phyloP scores from a whole-genome alignment of 495 filamentous ascomycete species.

The Xylaria intraflava region DNA sequence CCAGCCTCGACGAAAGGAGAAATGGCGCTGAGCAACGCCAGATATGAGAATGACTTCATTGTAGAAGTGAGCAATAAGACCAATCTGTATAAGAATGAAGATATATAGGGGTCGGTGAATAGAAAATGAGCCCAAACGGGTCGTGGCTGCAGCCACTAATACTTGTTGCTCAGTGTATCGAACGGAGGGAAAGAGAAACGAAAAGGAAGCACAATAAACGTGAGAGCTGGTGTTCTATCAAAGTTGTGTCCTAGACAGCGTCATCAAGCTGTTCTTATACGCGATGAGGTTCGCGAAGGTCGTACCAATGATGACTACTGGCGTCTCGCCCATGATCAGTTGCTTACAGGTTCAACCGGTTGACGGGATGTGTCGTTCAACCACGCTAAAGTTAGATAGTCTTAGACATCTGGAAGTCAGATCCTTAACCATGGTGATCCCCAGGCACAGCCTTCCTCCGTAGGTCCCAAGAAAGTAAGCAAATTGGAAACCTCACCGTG shows the following conservation, averaged over 20 bases:
- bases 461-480: too few species aligned
- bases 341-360: slow-evolving; percentile 6
- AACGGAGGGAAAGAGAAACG: background rate
- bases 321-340: slow-evolving; percentile 7
- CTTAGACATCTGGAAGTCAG: background rate
- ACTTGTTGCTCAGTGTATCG: background rate
- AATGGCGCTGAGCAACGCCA: slow-evolving; percentile 14
- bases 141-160: background rate
- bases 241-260: background rate
- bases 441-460: too few species aligned
- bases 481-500: too few species aligned
- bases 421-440: background rate
- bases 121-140: slow-evolving; percentile 3
- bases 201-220: slow-evolving; percentile 6
- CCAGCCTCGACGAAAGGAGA: slow-evolving; percentile 5
- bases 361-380: background rate
- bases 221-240: slow-evolving; percentile 1
- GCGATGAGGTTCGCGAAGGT: background rate
- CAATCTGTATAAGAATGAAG: slow-evolving; percentile 3
- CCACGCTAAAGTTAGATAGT: slow-evolving; percentile 2
- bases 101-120: background rate
- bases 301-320: slow-evolving; percentile 7
- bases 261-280: slow-evolving; percentile 5
- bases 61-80: background rate
- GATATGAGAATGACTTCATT: slow-evolving; percentile 14